Conservation (phyloP, 306 rosid species). For the Prunus kanzakura region DNA sequence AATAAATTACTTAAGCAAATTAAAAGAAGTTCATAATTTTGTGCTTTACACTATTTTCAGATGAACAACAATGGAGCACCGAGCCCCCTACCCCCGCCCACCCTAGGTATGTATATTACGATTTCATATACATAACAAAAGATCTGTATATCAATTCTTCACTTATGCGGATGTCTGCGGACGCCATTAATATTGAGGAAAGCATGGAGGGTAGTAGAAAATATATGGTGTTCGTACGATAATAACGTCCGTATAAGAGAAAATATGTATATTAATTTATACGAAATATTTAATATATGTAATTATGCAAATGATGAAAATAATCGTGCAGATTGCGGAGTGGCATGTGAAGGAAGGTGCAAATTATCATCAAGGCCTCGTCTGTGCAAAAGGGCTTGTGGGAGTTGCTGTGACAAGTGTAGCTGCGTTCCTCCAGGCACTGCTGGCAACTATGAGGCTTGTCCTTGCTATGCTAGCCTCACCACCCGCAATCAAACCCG, state of each 20-base stretch:
- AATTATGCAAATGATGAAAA: no score
- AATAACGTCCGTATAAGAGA: no score
- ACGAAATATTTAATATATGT: no score
- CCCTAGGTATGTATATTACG: background rate
- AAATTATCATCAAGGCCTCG: slow-evolving; percentile 7
- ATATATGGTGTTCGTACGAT: fast-evolving
- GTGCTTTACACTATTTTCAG: background rate
- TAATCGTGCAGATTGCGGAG: slow-evolving; percentile 17
- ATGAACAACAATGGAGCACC: slow-evolving; percentile 6
- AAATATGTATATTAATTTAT: no score
- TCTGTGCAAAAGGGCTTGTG: slow-evolving; percentile 33
- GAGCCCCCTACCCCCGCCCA: background rate
- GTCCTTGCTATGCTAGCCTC: slow-evolving; percentile 31
- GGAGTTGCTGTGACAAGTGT: slow-evolving; percentile 26
- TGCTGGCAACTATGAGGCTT: slow-evolving; percentile 23
- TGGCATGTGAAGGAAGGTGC: slow-evolving; percentile 19
- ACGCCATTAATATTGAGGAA: no score
- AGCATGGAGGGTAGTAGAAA: fast-evolving
- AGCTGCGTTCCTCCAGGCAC: slow-evolving; percentile 33
- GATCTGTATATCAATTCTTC: background rate
- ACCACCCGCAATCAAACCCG: slow-evolving; percentile 21
- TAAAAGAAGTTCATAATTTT: background rate
- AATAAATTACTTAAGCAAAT: background rate
- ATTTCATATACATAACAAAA: background rate
- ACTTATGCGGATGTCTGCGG: no score